Evolutionary conservation across 495 filamentous ascomycete species (phyloP).

Genomic region (Parathielavia appendiculata): DNA sequence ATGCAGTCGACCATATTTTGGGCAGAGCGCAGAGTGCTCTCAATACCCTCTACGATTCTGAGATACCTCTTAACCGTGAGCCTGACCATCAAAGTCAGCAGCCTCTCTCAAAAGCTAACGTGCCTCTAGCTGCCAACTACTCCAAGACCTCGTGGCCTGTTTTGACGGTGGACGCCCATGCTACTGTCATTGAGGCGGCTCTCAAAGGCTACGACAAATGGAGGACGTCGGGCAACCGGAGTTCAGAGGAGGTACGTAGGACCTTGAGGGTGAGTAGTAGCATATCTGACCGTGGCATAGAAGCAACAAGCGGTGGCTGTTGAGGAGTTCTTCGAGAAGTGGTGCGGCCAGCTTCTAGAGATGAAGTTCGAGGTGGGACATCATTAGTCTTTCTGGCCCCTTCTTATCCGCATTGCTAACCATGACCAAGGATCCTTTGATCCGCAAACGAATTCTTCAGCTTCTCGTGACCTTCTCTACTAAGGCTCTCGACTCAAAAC

Average conservation of each 20-base stretch:
- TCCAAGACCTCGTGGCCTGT: constrained; percentile 72
- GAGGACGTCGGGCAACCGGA: constrained; percentile 52
- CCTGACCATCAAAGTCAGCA: constrained; percentile 3
- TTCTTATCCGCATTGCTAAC: not conserved
- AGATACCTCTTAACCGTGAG: constrained; percentile 64
- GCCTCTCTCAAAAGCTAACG: constrained; percentile 27
- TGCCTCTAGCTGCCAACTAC: constrained; percentile 58
- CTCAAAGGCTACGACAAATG: constrained; percentile 86
- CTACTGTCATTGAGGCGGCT: constrained; percentile 84
- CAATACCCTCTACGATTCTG: constrained; percentile 65
- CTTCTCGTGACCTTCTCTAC: constrained; percentile 81
- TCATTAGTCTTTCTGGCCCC: not conserved
- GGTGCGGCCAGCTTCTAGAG: constrained; percentile 70
- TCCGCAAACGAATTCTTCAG: constrained; percentile 78
- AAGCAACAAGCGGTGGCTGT: constrained; percentile 57
- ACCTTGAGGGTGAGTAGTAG: constrained; percentile 8
- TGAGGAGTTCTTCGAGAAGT: constrained; percentile 66
- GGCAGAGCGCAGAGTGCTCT: constrained; percentile 67
- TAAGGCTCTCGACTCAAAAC: constrained; percentile 69
- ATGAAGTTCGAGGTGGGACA: constrained; percentile 63
- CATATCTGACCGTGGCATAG: constrained; percentile 31
- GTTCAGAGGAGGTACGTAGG: constrained; percentile 50
- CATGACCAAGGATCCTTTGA: constrained; percentile 64
- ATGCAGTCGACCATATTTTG: constrained; percentile 83
- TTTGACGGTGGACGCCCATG: constrained; percentile 80